Evolutionary conservation across 2,329 filamentous ascomycete genomes (phyloP), one percentile per base, ranked within the genome.

Genomic region (Fusarium odoratissimum): DNA sequence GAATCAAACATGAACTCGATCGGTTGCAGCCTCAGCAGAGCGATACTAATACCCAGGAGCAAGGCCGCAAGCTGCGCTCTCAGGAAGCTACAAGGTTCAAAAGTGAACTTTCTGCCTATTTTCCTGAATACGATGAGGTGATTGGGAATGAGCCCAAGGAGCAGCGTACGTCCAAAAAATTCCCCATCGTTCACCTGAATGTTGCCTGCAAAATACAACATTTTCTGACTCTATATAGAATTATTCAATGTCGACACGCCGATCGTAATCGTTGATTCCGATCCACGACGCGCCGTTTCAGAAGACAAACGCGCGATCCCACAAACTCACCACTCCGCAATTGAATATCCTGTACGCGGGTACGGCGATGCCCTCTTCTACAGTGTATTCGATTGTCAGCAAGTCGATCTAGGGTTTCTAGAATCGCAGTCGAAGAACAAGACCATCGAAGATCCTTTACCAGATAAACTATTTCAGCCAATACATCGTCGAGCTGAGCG

Each of bases 101-200:
- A 86, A 98, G 95, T 83, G 95, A 98, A 79, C 87, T 98, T 69
- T 92, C 95, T 41, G 89, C 91, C 52, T 98, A 97, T 83, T 98
- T 98, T 79, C 91, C 93, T 58, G 95, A 97, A 78, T 98, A 97
- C 82, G 95, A 98, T 82, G 94, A 97, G 80, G 90, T 98, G 74
- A 94, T 98, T 83, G 95, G 93, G 70, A 93, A 97, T 79, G 91
- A 94, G 71, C 90, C 91, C 42, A 92, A 92, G 76, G 92, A 95
- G 82, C 86, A 92, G 76, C 92, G 95, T 95, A 88, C 80, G 89
- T 86, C 28, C 51, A 63, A 33, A 73, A 75, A 73, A 74, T 67
- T 30, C 5, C 62, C 60, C 69, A 71, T 76, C 74, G 63, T 61
- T 71, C 64, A 45, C 23, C 45, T 65, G 25, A 25, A 38, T 33